Conservation (phyloP, 768 basidiomycete genomes). For the Tulasnella sp. region DNA sequence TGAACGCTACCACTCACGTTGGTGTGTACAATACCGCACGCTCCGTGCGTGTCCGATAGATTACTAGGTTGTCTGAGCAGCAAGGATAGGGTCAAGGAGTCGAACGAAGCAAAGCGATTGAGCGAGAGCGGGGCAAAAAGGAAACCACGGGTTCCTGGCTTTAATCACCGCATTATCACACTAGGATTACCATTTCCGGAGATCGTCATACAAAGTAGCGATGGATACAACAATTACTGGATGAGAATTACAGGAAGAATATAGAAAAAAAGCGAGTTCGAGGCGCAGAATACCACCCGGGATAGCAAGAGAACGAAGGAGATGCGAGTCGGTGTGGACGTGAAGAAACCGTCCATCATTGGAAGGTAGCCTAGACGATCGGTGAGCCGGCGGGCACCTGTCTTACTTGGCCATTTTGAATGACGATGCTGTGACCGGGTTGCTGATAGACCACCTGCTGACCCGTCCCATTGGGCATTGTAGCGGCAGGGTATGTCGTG, state of each 20-base stretch:
- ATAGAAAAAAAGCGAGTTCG: not conserved
- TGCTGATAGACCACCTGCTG: constrained; percentile 29
- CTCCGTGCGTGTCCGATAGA: not conserved
- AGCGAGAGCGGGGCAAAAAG: not conserved
- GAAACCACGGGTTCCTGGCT: constrained; percentile 1
- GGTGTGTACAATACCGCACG: not conserved
- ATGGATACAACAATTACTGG: not conserved
- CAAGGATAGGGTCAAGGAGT: constrained; percentile 1
- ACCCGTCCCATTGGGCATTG: constrained; percentile 13
- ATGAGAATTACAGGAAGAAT: not conserved
- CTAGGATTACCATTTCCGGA: not conserved
- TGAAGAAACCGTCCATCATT: not conserved
- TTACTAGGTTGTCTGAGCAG: not conserved
- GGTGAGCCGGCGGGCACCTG: constrained; percentile 21
- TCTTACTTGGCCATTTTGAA: constrained; percentile 29
- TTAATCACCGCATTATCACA: constrained; percentile 14
- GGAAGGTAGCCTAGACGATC: not conserved
- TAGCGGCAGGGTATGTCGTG: not conserved
- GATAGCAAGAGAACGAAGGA: not conserved
- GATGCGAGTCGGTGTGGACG: not conserved
- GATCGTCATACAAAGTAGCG: not conserved
- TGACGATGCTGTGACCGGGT: constrained; percentile 28
- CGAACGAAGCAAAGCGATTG: not conserved
- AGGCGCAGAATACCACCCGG: not conserved
- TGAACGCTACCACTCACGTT: not conserved